Conservation (phyloP, 306 rosid genomes). For the Mimosa bimucronata region DNA sequence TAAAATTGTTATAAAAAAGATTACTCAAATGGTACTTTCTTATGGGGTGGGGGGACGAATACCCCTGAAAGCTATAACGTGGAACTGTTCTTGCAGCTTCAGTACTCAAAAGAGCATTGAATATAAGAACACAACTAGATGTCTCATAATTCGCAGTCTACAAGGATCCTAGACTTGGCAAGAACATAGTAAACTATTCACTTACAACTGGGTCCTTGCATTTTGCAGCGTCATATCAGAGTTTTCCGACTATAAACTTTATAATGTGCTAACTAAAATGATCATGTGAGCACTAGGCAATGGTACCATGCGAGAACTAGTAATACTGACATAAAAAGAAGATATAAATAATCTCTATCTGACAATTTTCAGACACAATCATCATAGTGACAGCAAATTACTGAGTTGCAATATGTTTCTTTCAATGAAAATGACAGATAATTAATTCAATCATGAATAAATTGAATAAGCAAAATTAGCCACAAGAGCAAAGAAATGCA, state of each 20-base stretch:
- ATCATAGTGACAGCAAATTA: not conserved
- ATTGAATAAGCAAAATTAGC: slow-evolving; percentile 29
- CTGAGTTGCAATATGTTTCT: not conserved
- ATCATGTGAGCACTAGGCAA: too few species aligned
- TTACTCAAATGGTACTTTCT: too few species aligned
- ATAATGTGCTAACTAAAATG: too few species aligned
- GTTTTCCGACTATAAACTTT: too few species aligned
- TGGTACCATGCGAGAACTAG: too few species aligned
- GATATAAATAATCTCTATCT: not conserved
- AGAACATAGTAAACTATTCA: not conserved
- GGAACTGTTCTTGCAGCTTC: too few species aligned
- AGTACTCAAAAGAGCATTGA: not conserved
- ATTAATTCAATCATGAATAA: not conserved
- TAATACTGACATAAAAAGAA: not conserved
- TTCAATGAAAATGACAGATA: not conserved
- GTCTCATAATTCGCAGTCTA: not conserved
- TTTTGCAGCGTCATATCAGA: too few species aligned
- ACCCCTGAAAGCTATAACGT: too few species aligned
- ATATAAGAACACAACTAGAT: not conserved
- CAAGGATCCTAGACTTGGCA: not conserved
- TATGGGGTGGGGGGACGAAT: too few species aligned
- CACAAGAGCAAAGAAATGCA: slow-evolving; percentile 14
- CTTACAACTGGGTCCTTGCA: not conserved
- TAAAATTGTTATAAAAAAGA: too few species aligned
- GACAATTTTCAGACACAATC: not conserved